Evolutionary conservation across 2,329 filamentous ascomycete genomes (phyloP).

Genomic region (Microsporum canis): DNA sequence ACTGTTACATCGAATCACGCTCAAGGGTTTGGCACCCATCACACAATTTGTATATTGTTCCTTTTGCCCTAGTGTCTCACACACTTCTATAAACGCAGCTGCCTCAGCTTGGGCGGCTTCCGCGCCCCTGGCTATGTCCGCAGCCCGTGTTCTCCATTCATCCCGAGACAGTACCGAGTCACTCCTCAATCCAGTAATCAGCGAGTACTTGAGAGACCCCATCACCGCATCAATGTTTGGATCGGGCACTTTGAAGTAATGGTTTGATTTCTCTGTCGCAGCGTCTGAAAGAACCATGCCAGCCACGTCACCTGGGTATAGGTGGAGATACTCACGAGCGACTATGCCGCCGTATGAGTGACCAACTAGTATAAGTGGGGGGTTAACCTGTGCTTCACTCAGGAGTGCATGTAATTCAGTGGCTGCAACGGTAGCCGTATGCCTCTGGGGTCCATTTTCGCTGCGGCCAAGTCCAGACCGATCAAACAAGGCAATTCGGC

Average conservation of each 20-base stretch:
- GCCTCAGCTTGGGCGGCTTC: conserved; percentile 18
- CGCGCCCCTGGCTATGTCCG: conserved; percentile 20
- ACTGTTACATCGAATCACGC: conserved; percentile 27
- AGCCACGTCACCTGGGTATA: conserved; percentile 20
- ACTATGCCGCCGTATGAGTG: conserved; percentile 34
- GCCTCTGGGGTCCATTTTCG: conserved; percentile 15
- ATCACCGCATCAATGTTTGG: conserved; percentile 23
- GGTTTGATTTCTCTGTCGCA: conserved; percentile 24
- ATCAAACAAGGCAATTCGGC: conserved; percentile 27
- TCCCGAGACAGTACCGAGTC: conserved; percentile 23
- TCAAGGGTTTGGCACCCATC: conserved; percentile 24
- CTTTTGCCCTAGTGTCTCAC: conserved; percentile 21
- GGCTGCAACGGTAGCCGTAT: conserved; percentile 21
- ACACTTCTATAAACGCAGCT: conserved; percentile 17
- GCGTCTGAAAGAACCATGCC: conserved; percentile 31
- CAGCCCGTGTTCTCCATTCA: conserved; percentile 26
- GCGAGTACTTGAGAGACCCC: conserved; percentile 22
- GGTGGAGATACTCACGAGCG: conserved; percentile 30
- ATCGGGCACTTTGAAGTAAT: conserved; percentile 25
- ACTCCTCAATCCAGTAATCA: conserved; percentile 24
- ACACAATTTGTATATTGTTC: conserved; percentile 22
- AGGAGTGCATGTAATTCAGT: conserved; percentile 25
- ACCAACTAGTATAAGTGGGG: conserved; percentile 27
- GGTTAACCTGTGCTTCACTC: conserved; percentile 12
- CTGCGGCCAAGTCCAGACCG: conserved; percentile 30